Conservation (phyloP, 2,329 filamentous ascomycete species). For the Sporothrix brasiliensis region DNA sequence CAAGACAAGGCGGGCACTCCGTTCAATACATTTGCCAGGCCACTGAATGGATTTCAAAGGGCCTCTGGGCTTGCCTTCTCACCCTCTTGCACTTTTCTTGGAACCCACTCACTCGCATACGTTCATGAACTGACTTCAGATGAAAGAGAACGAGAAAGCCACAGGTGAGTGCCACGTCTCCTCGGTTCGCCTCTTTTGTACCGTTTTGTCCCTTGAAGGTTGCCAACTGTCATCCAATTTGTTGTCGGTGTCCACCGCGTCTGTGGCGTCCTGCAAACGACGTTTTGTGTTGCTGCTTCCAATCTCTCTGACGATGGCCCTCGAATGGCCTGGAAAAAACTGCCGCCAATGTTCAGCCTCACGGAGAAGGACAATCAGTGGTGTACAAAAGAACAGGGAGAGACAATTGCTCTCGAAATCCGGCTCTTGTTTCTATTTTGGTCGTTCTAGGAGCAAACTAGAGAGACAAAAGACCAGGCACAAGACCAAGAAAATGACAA, state of each 20-base stretch:
- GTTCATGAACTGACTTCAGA: constrained; percentile 9
- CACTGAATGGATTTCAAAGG: too few relatives aligned
- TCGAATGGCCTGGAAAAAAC: not conserved
- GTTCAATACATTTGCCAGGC: not conserved
- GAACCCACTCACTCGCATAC: not conserved
- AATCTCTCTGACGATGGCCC: not conserved
- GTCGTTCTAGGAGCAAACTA: not conserved
- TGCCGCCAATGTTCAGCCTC: not conserved
- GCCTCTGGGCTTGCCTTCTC: too few relatives aligned
- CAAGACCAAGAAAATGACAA: not conserved
- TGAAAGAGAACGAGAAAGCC: not conserved
- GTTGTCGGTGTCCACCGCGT: not conserved
- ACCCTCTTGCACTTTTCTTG: too few relatives aligned
- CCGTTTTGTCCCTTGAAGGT: not conserved
- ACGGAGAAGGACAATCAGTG: not conserved
- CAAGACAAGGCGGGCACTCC: not conserved
- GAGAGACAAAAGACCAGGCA: constrained; percentile 6
- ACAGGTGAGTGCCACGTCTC: constrained; percentile 5
- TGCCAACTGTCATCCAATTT: constrained; percentile 12
- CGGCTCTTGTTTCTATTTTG: constrained; percentile 13
- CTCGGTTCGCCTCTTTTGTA: not conserved
- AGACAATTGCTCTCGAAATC: not conserved
- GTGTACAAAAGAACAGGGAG: not conserved
- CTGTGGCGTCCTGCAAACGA: not conserved
- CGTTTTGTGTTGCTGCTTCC: not conserved